Base-by-base conservation (phyloP, 2,329 filamentous ascomycete genomes). In the Tolypocladium cylindrosporum region DNA sequence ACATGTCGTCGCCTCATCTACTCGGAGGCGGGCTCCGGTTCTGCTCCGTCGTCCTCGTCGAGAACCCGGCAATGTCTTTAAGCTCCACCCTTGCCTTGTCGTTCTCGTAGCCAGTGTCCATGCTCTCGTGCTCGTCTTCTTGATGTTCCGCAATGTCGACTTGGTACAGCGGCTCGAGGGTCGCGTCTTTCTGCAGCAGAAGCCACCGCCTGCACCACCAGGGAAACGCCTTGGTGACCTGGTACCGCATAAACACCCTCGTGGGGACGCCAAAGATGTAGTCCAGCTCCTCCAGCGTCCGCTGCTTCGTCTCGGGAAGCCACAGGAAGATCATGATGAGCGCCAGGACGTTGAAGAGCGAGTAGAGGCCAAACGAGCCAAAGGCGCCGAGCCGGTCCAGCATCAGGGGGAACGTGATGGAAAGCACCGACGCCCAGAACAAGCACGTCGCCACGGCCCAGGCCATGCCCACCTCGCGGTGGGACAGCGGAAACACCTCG, bases 401-500 rank as follows among this genome's bases (percentile, higher is more conserved):
- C 71, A 86, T 79, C 53, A 80, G 74, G 2, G 84, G 84, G 65
- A 86, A 85, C 0, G 83, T 87, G 55, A 89, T 80, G n/a, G 80
- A 79, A 52, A 86, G 72, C 0, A 88, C 79, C 0, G 80, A 76
- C 0, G 82, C 82, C 78, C 79, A 83, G 65, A 79, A 79, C 9
- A 87, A 74, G 61, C 84, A 87, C 0, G 84, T 88, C 1, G 86
- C 83, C 10, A 89, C 86, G 9, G 85, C 82, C 71, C 81, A 88
- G 0, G 79, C 80, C 87, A 90, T 89, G 58, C 87, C 87, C 31
- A 89, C 78, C 66, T 89, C 87, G 65, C 87, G 79, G 67, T 89
- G 86, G 1, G 84, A 86, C 0, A 89, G 78, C 0, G 87, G 86
- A 67, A 86, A 89, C 1, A 88, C 84, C 68, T 89, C 87, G 48